Evolutionary conservation across 192 early-diverging fungal species (phyloP).

Genomic region (Geosiphon pyriformis): DNA sequence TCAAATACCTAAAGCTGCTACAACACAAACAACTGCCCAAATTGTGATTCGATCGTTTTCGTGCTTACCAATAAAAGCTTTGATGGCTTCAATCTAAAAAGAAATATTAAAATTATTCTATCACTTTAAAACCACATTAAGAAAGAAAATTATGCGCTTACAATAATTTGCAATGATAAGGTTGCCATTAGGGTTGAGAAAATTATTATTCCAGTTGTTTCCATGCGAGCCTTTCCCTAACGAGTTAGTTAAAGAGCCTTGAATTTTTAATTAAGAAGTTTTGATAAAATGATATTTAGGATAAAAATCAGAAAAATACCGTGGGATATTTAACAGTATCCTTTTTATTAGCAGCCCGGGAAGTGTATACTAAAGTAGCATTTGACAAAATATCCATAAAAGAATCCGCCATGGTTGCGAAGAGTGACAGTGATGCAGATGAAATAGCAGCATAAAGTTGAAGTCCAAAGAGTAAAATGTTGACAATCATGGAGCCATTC

Average conservation of each 20-base stretch:
- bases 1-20: slow-evolving; percentile 45
- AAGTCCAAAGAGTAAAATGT: slow-evolving; percentile 59
- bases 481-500: slow-evolving; percentile 60
- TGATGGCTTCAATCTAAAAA: slow-evolving; percentile 53
- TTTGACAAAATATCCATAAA: slow-evolving; percentile 76
- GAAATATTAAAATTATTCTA: neutral
- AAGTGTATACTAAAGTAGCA: slow-evolving; percentile 56
- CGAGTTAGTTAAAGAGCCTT: no score
- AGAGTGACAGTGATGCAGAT: slow-evolving; percentile 67
- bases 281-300: no score
- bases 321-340: slow-evolving; percentile 68
- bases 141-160: slow-evolving; percentile 26
- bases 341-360: slow-evolving; percentile 50
- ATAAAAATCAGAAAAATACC: slow-evolving; percentile 33
- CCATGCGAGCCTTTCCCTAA: slow-evolving; percentile 66
- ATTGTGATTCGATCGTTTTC: neutral
- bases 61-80: slow-evolving; percentile 46
- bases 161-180: slow-evolving; percentile 62
- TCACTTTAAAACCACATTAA: neutral
- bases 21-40: slow-evolving; percentile 48
- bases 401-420: slow-evolving; percentile 77
- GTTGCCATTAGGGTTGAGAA: slow-evolving; percentile 75
- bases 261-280: no score
- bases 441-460: slow-evolving; percentile 71
- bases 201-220: slow-evolving; percentile 74